These are phyloP conservation scores for Penicillium turbatum DNA, from an alignment of 495 filamentous ascomycete species.

Conservation along the genomic window DNA sequence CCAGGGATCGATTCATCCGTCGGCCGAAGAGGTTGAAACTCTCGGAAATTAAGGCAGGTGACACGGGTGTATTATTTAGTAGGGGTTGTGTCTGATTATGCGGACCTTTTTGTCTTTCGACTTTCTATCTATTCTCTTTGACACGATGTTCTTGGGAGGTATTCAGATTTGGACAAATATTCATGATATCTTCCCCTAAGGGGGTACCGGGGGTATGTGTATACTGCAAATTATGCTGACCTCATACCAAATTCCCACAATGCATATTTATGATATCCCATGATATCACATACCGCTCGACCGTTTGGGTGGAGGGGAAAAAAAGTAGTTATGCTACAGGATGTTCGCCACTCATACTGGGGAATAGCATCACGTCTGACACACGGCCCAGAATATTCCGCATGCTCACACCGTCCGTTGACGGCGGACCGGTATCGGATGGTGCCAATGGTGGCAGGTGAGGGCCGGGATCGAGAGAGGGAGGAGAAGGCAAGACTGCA, in stretches of 20 bases:
- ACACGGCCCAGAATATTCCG: conserved; percentile 31
- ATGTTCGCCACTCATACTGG: conserved; percentile 27
- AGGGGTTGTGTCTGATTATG: background rate
- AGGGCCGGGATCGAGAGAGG: conserved; percentile 17
- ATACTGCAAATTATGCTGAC: too few relatives aligned
- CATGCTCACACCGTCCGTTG: conserved; percentile 24
- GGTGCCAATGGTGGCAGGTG: conserved; percentile 9
- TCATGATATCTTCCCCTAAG: background rate
- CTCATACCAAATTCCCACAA: too few relatives aligned
- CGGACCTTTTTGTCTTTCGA: background rate
- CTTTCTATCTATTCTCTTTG: too few relatives aligned
- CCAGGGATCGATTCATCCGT: background rate
- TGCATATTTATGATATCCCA: background rate
- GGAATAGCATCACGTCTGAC: conserved; percentile 44
- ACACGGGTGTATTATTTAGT: background rate
- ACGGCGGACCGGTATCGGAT: background rate
- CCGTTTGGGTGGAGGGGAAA: background rate
- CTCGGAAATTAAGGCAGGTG: background rate
- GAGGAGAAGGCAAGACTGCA: conserved; percentile 25
- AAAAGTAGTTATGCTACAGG: conserved; percentile 7
- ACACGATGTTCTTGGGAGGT: too few relatives aligned
- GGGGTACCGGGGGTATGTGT: background rate
- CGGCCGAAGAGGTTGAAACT: background rate
- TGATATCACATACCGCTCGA: too few relatives aligned
- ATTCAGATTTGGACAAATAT: background rate